phyloP scores from a whole-genome alignment of 1,284 basidiomycete species.

The Ganoderma lingzhi region DNA sequence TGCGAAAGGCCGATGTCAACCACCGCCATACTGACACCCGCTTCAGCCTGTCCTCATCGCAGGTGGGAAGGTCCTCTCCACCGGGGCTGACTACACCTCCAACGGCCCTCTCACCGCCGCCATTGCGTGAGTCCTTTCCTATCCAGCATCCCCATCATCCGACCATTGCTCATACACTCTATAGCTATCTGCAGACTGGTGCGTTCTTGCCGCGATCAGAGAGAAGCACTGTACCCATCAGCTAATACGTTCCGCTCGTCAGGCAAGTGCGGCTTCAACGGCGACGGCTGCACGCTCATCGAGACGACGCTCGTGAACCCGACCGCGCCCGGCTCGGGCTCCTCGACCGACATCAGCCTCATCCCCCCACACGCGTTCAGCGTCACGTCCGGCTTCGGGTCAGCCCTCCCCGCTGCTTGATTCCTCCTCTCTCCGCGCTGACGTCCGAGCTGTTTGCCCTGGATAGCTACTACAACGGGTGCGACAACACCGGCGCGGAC shows the following conservation, averaged over 20 bases:
- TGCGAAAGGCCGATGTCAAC: not conserved
- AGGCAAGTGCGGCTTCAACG: slow-evolving; percentile 49
- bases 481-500: slow-evolving; percentile 42
- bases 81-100: slow-evolving; percentile 42
- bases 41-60: slow-evolving; percentile 44
- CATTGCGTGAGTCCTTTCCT: slow-evolving; percentile 43
- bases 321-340: slow-evolving; percentile 48
- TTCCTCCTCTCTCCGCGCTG: not conserved
- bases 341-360: slow-evolving; percentile 52
- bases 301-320: slow-evolving; percentile 56
- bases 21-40: not conserved
- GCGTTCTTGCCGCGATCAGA: not conserved
- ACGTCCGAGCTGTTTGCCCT: not conserved
- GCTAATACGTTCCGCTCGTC: not conserved
- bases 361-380: slow-evolving; percentile 49
- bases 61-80: slow-evolving; percentile 43
- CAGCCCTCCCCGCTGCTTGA: not conserved
- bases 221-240: not conserved
- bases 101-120: slow-evolving; percentile 39
- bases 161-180: not conserved
- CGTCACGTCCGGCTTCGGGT: slow-evolving; percentile 41
- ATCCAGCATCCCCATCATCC: not conserved
- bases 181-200: slow-evolving; percentile 44
- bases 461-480: slow-evolving; percentile 39
- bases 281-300: slow-evolving; percentile 51